Percentiles rank a stretch among this genome's conserved stretches.
These are phyloP conservation scores for Ceratobasidium sp. DNA, from an alignment of 1,284 basidiomycete genomes.

Conservation along the genomic window DNA sequence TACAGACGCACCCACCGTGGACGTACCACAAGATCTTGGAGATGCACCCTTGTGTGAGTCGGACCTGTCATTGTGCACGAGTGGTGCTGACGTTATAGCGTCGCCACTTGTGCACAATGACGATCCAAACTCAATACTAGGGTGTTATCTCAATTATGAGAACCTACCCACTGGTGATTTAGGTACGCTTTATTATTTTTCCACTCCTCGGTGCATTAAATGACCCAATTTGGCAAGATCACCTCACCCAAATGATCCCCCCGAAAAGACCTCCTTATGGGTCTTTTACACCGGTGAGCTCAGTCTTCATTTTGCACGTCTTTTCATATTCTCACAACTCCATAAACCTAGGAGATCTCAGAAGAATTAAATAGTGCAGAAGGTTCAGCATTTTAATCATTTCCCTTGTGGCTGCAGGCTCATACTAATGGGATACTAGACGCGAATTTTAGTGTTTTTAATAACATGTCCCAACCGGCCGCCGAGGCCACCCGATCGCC, in stretches of 20 bases:
- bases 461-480: background rate
- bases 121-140: background rate
- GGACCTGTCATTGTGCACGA: background rate
- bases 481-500: background rate
- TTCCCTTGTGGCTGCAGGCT: background rate
- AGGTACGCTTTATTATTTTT: background rate
- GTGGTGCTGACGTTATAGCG: background rate
- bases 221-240: background rate
- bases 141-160: background rate
- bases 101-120: constrained; percentile 7
- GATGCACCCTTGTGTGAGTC: background rate
- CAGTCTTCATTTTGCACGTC: too few species aligned
- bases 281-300: background rate
- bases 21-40: background rate
- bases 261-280: background rate
- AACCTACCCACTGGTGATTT: background rate
- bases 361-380: background rate
- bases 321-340: too few species aligned
- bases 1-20: background rate
- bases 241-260: background rate
- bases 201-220: background rate
- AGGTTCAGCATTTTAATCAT: background rate
- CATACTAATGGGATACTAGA: too few species aligned
- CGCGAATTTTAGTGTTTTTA: background rate
- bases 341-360: background rate